Conservation (phyloP, 192 early-diverging fungal species). For the Backusella morwellensis region DNA sequence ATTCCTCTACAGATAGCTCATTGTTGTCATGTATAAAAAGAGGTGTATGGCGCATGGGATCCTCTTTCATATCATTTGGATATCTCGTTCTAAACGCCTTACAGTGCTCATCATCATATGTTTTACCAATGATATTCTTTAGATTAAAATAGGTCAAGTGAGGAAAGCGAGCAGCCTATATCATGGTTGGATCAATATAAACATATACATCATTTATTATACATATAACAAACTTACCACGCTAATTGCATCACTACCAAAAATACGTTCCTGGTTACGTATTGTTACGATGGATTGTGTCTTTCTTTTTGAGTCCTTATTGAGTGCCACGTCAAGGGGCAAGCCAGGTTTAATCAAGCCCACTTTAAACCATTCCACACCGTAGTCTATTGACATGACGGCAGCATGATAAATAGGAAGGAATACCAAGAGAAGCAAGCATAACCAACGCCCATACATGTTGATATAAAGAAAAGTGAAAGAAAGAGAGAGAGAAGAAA, state of each 20-base stretch:
- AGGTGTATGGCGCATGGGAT: constrained; percentile 64
- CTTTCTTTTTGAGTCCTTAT: constrained; percentile 94
- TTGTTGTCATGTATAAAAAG: constrained; percentile 61
- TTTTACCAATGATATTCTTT: constrained; percentile 81
- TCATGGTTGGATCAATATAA: neutral
- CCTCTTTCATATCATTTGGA: constrained; percentile 74
- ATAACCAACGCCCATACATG: neutral
- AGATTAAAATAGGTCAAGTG: constrained; percentile 80
- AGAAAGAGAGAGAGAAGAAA: neutral
- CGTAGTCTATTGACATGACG: constrained; percentile 96
- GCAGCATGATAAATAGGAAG: constrained; percentile 44
- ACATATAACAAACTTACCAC: constrained; percentile 48
- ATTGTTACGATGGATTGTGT: constrained; percentile 84
- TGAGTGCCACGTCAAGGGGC: constrained; percentile 94
- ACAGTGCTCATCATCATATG: constrained; percentile 65
- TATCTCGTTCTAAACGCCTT: constrained; percentile 76
- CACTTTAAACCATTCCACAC: constrained; percentile 97
- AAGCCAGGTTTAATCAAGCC: constrained; percentile 88
- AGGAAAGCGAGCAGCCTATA: constrained; percentile 77
- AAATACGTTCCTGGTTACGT: constrained; percentile 78
- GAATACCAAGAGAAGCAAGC: neutral
- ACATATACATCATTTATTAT: neutral
- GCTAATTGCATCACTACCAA: constrained; percentile 84
- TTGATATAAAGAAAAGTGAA: neutral
- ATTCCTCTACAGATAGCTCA: constrained; percentile 77